Base-by-base conservation (phyloP, 306 rosid genomes). In the Senna tora region DNA sequence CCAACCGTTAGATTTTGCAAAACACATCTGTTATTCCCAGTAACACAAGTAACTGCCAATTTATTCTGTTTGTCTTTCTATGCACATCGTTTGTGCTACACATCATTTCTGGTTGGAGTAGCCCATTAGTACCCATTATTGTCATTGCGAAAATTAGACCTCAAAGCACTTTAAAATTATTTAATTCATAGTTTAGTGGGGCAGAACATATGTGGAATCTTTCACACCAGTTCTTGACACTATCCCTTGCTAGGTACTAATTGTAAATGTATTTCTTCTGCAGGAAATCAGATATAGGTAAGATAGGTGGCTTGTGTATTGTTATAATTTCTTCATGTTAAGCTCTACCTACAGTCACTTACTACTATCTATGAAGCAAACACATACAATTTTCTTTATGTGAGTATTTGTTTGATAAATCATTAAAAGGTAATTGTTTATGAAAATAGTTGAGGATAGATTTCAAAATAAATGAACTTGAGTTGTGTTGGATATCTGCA, bases 251-350 rank as follows among this genome's bases (percentile, higher is more conserved):
- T 19, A 20, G 30, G 17, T 51, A 28, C 30, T 17, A 51, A 8
- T 51, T 51, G 30, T 17, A 38, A 30, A 16, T 47, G 64, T 59
- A 38, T 39, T 76, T 41, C 47, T 39, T 22, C 39, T 47, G 17
- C 21, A 30, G 33, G 62, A 68, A 71, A 6, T 70, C 25, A n/a
- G 8, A 9, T 0, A 25, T 21, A 55, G 21, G 30, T 25, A 25
- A 55, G 21, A 3, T 25, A 25, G 30, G 16, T 71, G 32, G 58
- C 49, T 67, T 65, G 51, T 49, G n/a, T 32, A 32, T 15, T 74
- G 75, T 30, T 67, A 20, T 67, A 59, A 41, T 67, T 67, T 65
- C 4, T 10, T 47, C 55, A 50, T 42, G 54, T 65, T 8, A 72
- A 72, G 9, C 58, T 17, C 46, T 34, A 33, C 50, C 58, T 43